Percentiles rank a stretch among this genome's conserved stretches.
These are phyloP conservation scores for Rhizopogon vesiculosus DNA, from an alignment of 768 basidiomycete genomes.

Conservation along the genomic window DNA sequence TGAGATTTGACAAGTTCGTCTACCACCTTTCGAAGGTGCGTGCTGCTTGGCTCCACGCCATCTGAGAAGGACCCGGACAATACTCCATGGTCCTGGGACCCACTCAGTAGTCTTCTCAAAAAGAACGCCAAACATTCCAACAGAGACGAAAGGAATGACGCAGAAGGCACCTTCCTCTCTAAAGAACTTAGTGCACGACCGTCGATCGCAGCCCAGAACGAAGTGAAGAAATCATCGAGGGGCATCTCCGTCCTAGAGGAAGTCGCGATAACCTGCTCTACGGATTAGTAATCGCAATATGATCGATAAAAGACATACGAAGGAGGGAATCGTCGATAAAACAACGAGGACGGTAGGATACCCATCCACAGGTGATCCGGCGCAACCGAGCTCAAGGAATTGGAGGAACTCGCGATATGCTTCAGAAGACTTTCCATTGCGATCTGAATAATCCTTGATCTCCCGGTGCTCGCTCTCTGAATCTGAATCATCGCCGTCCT, in stretches of 20 bases:
- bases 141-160: constrained; percentile 64
- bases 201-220: constrained; percentile 83
- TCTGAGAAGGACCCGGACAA: constrained; percentile 2
- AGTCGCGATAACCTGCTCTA: constrained; percentile 15
- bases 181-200: constrained; percentile 59
- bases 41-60: constrained; percentile 1
- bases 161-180: constrained; percentile 44
- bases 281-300: neutral
- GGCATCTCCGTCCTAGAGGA: constrained; percentile 7
- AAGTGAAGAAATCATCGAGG: constrained; percentile 54
- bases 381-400: constrained; percentile 77
- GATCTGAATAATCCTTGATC: neutral
- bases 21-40: neutral
- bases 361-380: constrained; percentile 70
- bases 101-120: constrained; percentile 34
- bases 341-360: constrained; percentile 82
- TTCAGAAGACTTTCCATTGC: constrained; percentile 22
- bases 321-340: constrained; percentile 72
- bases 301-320: constrained; percentile 36
- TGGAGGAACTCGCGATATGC: constrained; percentile 72
- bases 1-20: constrained; percentile 39
- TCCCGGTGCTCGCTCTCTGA: constrained; percentile 8
- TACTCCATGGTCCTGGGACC: constrained; percentile 8
- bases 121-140: constrained; percentile 69
- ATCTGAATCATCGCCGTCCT: constrained; percentile 31